Conservation (phyloP, 2,329 filamentous ascomycete species). For the Aaosphaeria pasadenensis region DNA sequence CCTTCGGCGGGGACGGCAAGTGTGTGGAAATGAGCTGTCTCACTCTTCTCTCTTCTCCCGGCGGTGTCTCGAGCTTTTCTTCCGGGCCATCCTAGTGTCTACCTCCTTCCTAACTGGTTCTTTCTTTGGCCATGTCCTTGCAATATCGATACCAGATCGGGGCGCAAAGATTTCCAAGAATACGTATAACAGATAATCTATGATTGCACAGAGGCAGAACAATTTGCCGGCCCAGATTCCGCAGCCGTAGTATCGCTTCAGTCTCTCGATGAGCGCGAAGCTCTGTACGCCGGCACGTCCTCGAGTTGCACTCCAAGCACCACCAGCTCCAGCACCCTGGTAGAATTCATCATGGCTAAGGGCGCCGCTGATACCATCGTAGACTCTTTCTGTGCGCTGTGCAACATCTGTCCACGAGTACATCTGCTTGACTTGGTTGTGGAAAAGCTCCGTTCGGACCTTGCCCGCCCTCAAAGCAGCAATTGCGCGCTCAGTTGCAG, state of each 20-base stretch:
- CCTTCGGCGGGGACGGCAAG: too few relatives aligned
- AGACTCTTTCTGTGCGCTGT: constrained; percentile 88
- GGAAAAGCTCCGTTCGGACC: constrained; percentile 88
- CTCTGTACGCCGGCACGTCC: constrained; percentile 71
- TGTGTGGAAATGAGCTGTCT: neutral
- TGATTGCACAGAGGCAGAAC: constrained; percentile 89
- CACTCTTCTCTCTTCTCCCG: constrained; percentile 20
- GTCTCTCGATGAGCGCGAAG: constrained; percentile 87
- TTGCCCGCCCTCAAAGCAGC: constrained; percentile 79
- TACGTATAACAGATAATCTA: constrained; percentile 89
- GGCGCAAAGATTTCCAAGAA: constrained; percentile 86
- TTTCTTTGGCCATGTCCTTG: constrained; percentile 79
- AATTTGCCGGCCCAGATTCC: constrained; percentile 98
- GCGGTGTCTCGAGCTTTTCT: constrained; percentile 24
- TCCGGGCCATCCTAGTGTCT: constrained; percentile 14
- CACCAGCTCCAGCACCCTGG: constrained; percentile 69
- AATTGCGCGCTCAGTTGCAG: constrained; percentile 86
- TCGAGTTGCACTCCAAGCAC: constrained; percentile 65
- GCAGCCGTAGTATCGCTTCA: constrained; percentile 97
- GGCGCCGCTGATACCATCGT: constrained; percentile 86
- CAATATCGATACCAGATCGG: constrained; percentile 80
- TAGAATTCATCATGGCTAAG: constrained; percentile 86
- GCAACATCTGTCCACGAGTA: constrained; percentile 98
- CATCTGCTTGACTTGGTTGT: constrained; percentile 97
- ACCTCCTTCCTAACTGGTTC: constrained; percentile 14